Evolutionary conservation across 345 rosid genomes (phyloP), one percentile per base, ranked within the genome.

Genomic region (Salix viminalis): DNA sequence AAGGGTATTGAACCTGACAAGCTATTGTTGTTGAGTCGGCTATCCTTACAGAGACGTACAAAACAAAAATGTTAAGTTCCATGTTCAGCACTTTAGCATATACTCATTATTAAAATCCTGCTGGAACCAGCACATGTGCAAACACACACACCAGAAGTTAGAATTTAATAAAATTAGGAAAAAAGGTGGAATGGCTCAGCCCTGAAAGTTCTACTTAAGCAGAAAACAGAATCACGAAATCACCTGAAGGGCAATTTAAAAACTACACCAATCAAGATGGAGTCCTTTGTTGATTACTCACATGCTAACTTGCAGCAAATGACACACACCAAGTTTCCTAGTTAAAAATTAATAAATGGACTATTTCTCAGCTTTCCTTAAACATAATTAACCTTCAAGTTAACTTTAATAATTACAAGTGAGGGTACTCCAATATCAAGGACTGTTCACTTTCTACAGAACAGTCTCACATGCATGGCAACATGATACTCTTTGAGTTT

Each of bases 21-120:
- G 67, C 83, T 85, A 75, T 85, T 85, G 84, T 85, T 83, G 85
- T 83, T 80, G 39, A 85, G 88, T 54, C 88, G 82, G 65, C 88
- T 85, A 76, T 76, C 77, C 86, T 80, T 76, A 36, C 82, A 77
- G 36, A 75, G 60, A 79, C 62, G 65, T 15, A 66, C 34, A 69
- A 72, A 70, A 70, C 54, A 72, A 54, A 2, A 39, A 36, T 19
- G 67, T 58, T 75, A 76, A 62, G 70, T 56, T 75, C 32, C 52
- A 54, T 19, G 21, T 23, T 9, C 15, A 64, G 13, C 37, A 41
- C 13, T 75, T 37, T 30, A 28, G 42, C 9, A n/a, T 64, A 24
- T 23, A 44, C 2, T 65, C 26, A 52, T 41, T 54, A 24, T 58
- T 18, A 72, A 16, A 24, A 70, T 26, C 41, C 34, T 58, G 24